Evolutionary conservation across 257 asterid species (phyloP).

Genomic region (Handroanthus guayacan): DNA sequence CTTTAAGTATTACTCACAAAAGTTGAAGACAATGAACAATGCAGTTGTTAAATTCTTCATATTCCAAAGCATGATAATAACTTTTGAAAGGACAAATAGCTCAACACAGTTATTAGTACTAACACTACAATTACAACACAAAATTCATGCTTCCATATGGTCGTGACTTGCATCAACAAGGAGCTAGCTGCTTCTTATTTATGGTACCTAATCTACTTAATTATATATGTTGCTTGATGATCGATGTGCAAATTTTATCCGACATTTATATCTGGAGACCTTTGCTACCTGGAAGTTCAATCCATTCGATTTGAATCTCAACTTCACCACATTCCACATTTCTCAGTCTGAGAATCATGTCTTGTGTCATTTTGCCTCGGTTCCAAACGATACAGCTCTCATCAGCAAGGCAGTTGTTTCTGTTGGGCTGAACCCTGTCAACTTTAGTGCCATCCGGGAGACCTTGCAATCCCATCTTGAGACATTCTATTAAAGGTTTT

Average conservation of each 20-base stretch:
- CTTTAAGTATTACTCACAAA: no score
- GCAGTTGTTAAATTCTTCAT: neutral
- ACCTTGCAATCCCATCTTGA: conserved; percentile 54
- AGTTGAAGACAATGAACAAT: neutral
- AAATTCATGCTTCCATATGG: neutral
- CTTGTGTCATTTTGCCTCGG: conserved; percentile 73
- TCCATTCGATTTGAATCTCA: conserved; percentile 73
- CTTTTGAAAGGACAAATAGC: neutral
- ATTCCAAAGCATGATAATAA: neutral
- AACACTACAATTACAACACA: neutral
- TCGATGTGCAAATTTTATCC: no score
- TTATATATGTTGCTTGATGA: neutral
- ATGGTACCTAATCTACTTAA: neutral
- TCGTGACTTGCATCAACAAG: neutral
- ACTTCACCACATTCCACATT: conserved; percentile 76
- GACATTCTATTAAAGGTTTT: conserved; percentile 56
- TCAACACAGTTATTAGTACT: neutral
- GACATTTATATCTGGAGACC: conserved; percentile 25
- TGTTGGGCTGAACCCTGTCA: conserved; percentile 58
- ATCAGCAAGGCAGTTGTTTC: conserved; percentile 56
- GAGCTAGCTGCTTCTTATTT: neutral
- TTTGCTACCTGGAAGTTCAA: conserved; percentile 52
- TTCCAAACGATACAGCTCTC: conserved; percentile 73
- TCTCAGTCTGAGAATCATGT: conserved; percentile 64
- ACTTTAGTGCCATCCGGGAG: conserved; percentile 73